phyloP scores from a whole-genome alignment of 805 yeast genomes.

The Candida qinlingensis region DNA sequence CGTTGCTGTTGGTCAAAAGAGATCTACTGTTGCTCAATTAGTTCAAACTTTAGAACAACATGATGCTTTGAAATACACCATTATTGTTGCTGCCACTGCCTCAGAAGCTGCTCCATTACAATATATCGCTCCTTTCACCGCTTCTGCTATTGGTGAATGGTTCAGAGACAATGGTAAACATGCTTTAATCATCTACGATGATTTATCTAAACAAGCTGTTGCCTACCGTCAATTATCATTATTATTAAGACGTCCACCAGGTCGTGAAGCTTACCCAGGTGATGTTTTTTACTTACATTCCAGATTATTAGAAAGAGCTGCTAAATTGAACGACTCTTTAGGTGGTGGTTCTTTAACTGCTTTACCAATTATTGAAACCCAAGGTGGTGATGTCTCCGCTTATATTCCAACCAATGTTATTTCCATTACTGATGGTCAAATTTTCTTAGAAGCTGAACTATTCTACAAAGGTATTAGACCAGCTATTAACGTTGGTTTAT shows the following conservation, averaged over 20 bases:
- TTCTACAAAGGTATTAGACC: conserved; percentile 99
- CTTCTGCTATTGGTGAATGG: conserved; percentile 99
- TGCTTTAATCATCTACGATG: conserved; percentile 95
- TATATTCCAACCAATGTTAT: conserved; percentile 97
- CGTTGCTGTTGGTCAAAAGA: conserved; percentile 99
- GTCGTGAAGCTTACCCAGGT: too few species aligned
- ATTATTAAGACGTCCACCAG: too few species aligned
- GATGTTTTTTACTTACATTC: too few species aligned
- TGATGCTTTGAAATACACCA: conserved; percentile 96
- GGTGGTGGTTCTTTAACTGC: conserved; percentile 97
- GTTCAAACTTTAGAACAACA: conserved; percentile 98
- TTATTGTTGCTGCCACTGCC: conserved; percentile 99
- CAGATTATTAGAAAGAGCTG: conserved; percentile 82
- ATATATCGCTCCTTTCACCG: conserved; percentile 99
- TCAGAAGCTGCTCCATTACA: conserved; percentile 99
- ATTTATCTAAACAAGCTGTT: conserved; percentile 98
- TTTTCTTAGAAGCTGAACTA: conserved; percentile 98
- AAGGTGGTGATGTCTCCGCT: conserved; percentile 99
- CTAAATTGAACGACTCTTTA: conserved; percentile 84
- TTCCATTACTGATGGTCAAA: conserved; percentile 97
- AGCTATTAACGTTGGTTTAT: conserved; percentile 98
- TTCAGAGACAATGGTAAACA: conserved; percentile 99
- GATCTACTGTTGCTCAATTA: conserved; percentile 99
- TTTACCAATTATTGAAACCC: conserved; percentile 53
- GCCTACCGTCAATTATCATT: conserved; percentile 99